Evolutionary conservation across 371 early-diverging fungal genomes (phyloP).

Genomic region (Phascolomyces articulosus): DNA sequence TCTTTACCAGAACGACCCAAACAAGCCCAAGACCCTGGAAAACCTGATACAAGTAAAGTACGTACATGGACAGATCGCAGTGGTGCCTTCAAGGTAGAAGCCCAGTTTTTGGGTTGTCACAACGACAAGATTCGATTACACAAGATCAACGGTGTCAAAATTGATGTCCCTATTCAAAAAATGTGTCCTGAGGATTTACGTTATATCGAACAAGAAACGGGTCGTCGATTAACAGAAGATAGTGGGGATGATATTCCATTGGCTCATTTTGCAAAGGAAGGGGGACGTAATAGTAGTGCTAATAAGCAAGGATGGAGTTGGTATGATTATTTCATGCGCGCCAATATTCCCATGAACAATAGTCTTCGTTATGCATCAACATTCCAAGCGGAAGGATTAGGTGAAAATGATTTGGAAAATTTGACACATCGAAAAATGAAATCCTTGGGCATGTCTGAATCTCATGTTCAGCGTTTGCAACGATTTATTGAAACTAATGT

Average conservation of each 20-base stretch:
- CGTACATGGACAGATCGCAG: constrained; percentile 94
- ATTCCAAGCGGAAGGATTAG: constrained; percentile 82
- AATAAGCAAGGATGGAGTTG: constrained; percentile 73
- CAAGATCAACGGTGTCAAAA: constrained; percentile 93
- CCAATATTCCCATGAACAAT: constrained; percentile 73
- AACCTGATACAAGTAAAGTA: constrained; percentile 64
- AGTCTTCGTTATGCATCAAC: constrained; percentile 76
- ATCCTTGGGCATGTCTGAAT: constrained; percentile 78
- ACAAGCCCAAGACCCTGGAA: constrained; percentile 30
- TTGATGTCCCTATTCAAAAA: constrained; percentile 90
- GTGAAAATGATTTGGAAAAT: constrained; percentile 70
- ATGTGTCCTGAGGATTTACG: constrained; percentile 78
- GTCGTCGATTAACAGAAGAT: constrained; percentile 52
- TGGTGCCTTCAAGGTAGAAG: constrained; percentile 91
- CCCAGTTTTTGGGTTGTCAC: constrained; percentile 76
- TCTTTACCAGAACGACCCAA: constrained; percentile 30
- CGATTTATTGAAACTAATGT: constrained; percentile 54
- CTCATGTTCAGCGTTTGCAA: constrained; percentile 80
- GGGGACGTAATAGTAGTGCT: constrained; percentile 12
- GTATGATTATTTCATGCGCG: constrained; percentile 85
- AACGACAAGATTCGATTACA: constrained; percentile 89
- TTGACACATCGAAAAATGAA: constrained; percentile 75
- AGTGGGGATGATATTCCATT: constrained; percentile 50
- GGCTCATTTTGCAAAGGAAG: constrained; percentile 38
- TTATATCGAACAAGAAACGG: constrained; percentile 64